Percentiles rank a stretch among this genome's conserved stretches.
Evolutionary conservation across 768 basidiomycete species (phyloP).

Genomic region (Leccinellum rugosiceps): DNA sequence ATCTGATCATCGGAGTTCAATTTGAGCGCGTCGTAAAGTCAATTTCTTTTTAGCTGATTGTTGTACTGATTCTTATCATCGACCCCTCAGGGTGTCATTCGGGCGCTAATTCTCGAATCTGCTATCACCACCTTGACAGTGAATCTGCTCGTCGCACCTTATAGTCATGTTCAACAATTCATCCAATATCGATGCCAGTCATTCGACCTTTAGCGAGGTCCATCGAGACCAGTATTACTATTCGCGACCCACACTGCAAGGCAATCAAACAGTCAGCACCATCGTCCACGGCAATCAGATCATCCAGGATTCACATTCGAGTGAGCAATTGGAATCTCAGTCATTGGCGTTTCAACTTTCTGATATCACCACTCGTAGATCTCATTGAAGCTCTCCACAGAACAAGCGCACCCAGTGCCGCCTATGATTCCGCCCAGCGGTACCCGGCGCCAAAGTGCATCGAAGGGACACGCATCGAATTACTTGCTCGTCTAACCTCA

Average conservation of each 20-base stretch:
- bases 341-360: background rate
- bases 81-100: no score
- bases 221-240: slow-evolving; percentile 14
- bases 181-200: slow-evolving; percentile 7
- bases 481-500: slow-evolving; percentile 13
- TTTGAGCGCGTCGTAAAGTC: no score
- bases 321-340: background rate
- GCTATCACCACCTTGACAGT: no score
- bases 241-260: slow-evolving; percentile 10
- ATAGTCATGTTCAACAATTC: background rate
- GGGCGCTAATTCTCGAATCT: no score
- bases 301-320: slow-evolving; percentile 8
- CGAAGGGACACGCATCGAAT: slow-evolving; percentile 20
- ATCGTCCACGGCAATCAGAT: slow-evolving; percentile 21
- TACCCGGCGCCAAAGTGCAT: slow-evolving; percentile 21
- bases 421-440: slow-evolving; percentile 19
- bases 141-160: background rate
- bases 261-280: slow-evolving; percentile 14
- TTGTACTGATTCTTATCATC: no score
- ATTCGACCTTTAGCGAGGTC: slow-evolving; percentile 17
- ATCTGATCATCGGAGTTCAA: no score
- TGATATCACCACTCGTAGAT: background rate
- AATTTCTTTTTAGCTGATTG: no score
- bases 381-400: slow-evolving; percentile 13
- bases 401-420: slow-evolving; percentile 17